phyloP scores from a whole-genome alignment of 2,329 filamentous ascomycete species.

The Alternaria triticimaculans region DNA sequence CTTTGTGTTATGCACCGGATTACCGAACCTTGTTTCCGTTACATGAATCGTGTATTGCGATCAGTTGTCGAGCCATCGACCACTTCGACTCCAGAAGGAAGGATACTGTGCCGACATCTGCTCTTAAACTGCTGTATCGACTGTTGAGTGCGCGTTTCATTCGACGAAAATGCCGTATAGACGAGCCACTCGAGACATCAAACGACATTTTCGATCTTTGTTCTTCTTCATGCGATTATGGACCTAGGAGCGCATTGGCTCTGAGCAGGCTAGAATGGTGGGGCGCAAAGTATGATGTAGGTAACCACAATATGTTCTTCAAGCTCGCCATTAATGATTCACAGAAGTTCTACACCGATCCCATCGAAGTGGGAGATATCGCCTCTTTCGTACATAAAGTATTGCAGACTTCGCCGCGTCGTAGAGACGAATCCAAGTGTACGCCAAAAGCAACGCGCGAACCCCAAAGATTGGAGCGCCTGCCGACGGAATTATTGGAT shows the following conservation, averaged over 20 bases:
- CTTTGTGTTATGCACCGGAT: slow-evolving; percentile 13
- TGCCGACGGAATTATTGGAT: slow-evolving; percentile 29
- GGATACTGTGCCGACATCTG: not conserved
- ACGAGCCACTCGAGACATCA: not conserved
- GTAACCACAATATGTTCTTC: not conserved
- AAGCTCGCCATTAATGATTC: not conserved
- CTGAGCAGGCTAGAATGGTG: slow-evolving; percentile 33
- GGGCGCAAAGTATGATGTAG: slow-evolving; percentile 32
- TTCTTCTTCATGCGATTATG: slow-evolving; percentile 12
- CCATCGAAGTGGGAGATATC: slow-evolving; percentile 16
- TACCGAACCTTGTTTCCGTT: slow-evolving; percentile 31
- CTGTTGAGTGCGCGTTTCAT: slow-evolving; percentile 21
- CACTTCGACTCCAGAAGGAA: not conserved
- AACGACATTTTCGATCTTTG: slow-evolving; percentile 31
- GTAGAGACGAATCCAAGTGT: not conserved
- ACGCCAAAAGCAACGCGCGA: not conserved
- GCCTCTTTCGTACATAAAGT: slow-evolving; percentile 15
- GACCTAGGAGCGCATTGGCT: slow-evolving; percentile 27
- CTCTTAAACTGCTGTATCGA: slow-evolving; percentile 14
- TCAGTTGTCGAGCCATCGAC: slow-evolving; percentile 25
- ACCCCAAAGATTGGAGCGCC: slow-evolving; percentile 16
- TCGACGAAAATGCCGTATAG: not conserved
- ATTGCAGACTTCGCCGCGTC: slow-evolving; percentile 15
- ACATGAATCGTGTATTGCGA: slow-evolving; percentile 32
- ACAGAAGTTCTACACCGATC: slow-evolving; percentile 36